Evolutionary conservation across 805 yeast genomes (phyloP), one percentile per base, ranked within the genome.

Genomic region (Saturnispora sekii): DNA sequence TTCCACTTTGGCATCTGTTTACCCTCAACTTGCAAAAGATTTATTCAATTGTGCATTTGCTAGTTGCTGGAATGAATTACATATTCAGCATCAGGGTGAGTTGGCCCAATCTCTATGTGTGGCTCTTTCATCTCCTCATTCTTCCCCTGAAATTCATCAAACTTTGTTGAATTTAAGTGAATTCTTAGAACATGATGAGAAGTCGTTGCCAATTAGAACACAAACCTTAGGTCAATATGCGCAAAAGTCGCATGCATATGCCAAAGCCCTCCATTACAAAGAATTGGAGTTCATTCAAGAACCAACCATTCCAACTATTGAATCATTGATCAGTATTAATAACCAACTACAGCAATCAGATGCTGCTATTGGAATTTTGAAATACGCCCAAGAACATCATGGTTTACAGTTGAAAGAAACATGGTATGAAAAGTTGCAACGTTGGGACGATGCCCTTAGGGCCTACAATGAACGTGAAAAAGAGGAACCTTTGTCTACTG

Each of bases 371-470:
- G 99, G 99, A 50, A 89, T 93, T 45, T 70, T 93, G 53, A 90
- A 88, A 57, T 94, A 89, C 63, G 96, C 97, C 1, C 95, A 87
- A 60, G 79, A 84, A 49, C 90, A 85, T 50, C 95, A 90, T 57
- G 87, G 83, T 46, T 67, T 93, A 38, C 96, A 89, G 62, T 72
- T 94, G 49, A 90, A 89, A 57, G 98, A 93, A 63, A 85, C 96
- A 0, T 93, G 98, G 98, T 93, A 86, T 57, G 98, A 93, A 61
- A 93, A 90, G 59, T 67, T 93, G 36, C 97, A 88, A 58, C 71
- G 97, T 50, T 93, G 99, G 99, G 97, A 90, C 53, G 98, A 93
- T 64, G 99, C 99, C 0, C 68, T 93, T 49, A 74, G 77, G 40
- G 96, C 97, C 0, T 93, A 93, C 60, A 81, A 81, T 52, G 85